Evolutionary conservation across 768 basidiomycete genomes (phyloP), one percentile per base, ranked within the genome.

Genomic region (Kwoniella shandongensis): DNA sequence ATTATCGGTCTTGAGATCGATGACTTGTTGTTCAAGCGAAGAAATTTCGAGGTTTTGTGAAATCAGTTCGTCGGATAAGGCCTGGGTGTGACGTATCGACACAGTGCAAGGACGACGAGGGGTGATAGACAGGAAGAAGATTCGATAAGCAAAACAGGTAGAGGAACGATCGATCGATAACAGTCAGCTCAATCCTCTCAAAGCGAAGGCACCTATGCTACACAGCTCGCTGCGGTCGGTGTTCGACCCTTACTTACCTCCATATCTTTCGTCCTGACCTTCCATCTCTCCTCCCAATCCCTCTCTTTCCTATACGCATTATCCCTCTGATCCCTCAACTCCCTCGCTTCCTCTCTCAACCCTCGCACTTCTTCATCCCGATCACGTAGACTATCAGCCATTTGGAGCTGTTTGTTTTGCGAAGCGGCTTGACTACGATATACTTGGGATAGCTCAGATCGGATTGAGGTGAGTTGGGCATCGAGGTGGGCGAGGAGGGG

Each of bases 351-450:
- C 73, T 96, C 92, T 1, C 87, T 81, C 59, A 93, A 86, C 38
- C 88, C 81, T 57, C 91, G 83, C 3, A 88, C 84, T 30, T 87
- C 74, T 63, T 97, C 93, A 71, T 97, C 93, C 76, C 91, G 88
- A 76, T 93, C 92, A 47, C 91, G 85, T 7, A 98, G 81, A 1
- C 90, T 91, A 77, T 99, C 96, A 59, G 90, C 93, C 86, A 99
- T 91, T 3, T 88, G 83, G 13, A 99, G 81, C 74, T 96, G 93
- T 0, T 92, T 89, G 76, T 96, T 94, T 78, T 94, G 91, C 3
- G 90, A 89, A 62, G 72, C 64, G 0, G 75, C 69, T 55, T 98
- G 93, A 0, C 91, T 89, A 77, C 94, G 93, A 81, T 98, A 99
- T 1, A 94, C 85, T 8, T 88, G 89, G 2, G 93, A 90, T 47